A percentile compares a stretch with the other conserved stretches of the same genome.
phyloP scores from a whole-genome alignment of 2,329 filamentous ascomycete species.

The Rhinocladiella mackenziei region DNA sequence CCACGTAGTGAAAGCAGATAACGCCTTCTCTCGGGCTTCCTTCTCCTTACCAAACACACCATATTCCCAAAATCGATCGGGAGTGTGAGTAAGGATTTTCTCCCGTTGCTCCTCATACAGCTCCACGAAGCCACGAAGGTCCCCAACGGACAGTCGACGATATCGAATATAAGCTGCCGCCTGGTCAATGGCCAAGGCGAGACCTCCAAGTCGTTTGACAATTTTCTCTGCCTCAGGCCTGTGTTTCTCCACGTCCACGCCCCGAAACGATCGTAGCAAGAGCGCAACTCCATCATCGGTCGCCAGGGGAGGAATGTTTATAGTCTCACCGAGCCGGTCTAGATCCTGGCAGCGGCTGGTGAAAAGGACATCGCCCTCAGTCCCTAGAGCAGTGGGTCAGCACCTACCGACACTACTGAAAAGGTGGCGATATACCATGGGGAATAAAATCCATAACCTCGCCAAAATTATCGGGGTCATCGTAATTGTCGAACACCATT shows the following conservation, averaged over 20 bases:
- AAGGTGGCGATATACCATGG: too few relatives aligned
- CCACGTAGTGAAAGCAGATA: conserved; percentile 2
- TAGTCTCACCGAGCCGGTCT: background rate
- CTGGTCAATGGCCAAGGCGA: conserved; percentile 1
- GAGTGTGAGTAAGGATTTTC: background rate
- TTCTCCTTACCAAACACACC: background rate
- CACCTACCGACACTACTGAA: too few relatives aligned
- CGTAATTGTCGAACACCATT: conserved; percentile 6
- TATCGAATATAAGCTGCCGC: background rate
- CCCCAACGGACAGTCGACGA: background rate
- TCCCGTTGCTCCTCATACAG: background rate
- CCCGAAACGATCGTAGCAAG: background rate
- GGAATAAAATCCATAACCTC: background rate
- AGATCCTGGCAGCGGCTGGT: background rate
- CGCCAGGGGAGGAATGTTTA: background rate
- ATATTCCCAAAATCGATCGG: background rate
- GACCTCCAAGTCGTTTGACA: background rate
- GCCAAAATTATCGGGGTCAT: background rate
- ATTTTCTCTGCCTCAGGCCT: background rate
- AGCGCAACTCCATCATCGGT: background rate
- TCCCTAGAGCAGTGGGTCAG: background rate
- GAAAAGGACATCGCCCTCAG: background rate
- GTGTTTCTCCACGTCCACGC: background rate
- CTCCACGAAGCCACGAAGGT: background rate
- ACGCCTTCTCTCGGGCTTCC: background rate